Base-by-base conservation (phyloP, 2,329 filamentous ascomycete genomes). In the Sporothrix curviconia region DNA sequence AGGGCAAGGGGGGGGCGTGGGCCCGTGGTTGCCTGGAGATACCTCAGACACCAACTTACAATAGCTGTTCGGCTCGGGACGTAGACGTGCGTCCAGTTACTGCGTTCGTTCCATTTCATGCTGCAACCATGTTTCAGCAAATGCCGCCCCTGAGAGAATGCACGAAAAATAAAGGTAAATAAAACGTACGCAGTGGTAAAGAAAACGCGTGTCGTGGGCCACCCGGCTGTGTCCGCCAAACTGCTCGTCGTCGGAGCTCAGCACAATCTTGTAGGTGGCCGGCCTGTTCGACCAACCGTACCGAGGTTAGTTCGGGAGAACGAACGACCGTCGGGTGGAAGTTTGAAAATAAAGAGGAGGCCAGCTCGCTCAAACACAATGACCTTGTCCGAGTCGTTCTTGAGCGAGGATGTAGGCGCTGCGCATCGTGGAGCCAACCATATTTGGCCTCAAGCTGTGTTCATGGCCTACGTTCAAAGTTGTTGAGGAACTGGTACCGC, bases 401-500 rank as follows among this genome's bases (percentile, higher is more conserved):
- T 99, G 64, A 97, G 79, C 61, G 89, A 94, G n/a, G 67, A 99
- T 86, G 70, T 94, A 95, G 0, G 92, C 94, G n/a, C 73, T 97
- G 92, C 0, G 86, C 76, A 1, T 87, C 77, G 68, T 89, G 85
- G 37, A 99, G 78, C 94, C 94, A 99, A 63, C 92, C 91, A 68
- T 92, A 95, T 71, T 90, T 92, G 60, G 83, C 83, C 72, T 99
- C 94, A 1, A 84, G 84, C 62, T 82, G 77, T n/a, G 73, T 99
- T 94, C 92, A 99, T 96, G 62, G 85, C 81, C n/a, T n/a, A 59
- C 85, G 81, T 76, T 99, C 94, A 71, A 97, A 99, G 65, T 92
- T 86, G 75, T 97, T 95, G 63, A 99, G 82, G 74, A 89, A 95
- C 64, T 84, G 81, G 76, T 97, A 99, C 12, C 94, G 88, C 36